Conservation (phyloP, 2,329 filamentous ascomycete species). For the Sporothrix sp. region DNA sequence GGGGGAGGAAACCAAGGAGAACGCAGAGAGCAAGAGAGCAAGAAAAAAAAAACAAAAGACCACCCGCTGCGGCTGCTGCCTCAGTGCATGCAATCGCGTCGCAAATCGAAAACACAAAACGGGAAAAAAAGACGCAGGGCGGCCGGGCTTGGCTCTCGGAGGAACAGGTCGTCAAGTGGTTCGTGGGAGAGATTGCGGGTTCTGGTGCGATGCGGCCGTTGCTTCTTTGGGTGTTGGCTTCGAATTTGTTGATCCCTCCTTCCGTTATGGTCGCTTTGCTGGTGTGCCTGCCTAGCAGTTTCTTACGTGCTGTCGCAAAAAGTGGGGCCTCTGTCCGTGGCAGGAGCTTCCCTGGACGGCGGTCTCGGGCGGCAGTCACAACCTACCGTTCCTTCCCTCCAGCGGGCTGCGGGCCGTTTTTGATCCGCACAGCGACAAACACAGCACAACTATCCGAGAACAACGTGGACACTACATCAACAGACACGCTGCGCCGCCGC, state of each 20-base stretch:
- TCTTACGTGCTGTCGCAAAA: slow-evolving; percentile 3
- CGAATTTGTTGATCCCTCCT: slow-evolving; percentile 3
- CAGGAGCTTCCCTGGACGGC: slow-evolving; percentile 11
- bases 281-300: background rate
- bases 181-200: background rate
- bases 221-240: slow-evolving; percentile 2
- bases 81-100: background rate
- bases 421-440: slow-evolving; percentile 7
- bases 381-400: background rate
- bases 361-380: background rate
- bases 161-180: background rate
- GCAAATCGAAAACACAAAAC: background rate
- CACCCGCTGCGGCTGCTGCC: background rate
- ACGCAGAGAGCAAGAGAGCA: background rate
- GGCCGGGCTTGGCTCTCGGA: background rate
- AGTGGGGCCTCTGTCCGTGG: slow-evolving; percentile 7
- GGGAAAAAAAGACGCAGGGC: background rate
- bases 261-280: background rate
- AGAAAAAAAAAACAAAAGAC: background rate
- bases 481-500: slow-evolving; percentile 10
- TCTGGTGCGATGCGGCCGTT: background rate
- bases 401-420: slow-evolving; percentile 10
- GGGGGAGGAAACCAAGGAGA: background rate
- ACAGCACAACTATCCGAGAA: background rate
- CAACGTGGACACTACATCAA: too few species aligned